Conservation (phyloP, 257 asterid genomes). For the Lavandula angustifolia region DNA sequence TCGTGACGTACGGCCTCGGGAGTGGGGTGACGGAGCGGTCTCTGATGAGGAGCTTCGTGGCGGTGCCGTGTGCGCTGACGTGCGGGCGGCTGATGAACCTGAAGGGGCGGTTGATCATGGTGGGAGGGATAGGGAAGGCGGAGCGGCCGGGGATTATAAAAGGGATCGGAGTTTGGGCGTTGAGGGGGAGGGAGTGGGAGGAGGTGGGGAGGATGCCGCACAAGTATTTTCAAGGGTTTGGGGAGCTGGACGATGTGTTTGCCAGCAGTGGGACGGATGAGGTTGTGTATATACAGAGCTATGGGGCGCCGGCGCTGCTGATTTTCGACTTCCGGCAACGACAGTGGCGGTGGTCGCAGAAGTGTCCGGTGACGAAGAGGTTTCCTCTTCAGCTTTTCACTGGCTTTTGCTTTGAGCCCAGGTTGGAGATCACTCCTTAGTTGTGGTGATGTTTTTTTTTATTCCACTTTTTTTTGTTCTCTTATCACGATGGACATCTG, state of each 20-base stretch:
- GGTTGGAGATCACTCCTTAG: slow-evolving; percentile 65
- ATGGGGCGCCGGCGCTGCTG: slow-evolving; percentile 72
- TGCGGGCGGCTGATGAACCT: slow-evolving; percentile 90
- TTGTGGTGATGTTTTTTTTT: neutral
- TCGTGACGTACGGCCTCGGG: slow-evolving; percentile 52
- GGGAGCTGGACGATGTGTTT: slow-evolving; percentile 90
- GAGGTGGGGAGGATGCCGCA: slow-evolving; percentile 83
- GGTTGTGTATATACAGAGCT: slow-evolving; percentile 80
- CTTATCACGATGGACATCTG: too few relatives aligned
- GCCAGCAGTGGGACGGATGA: slow-evolving; percentile 83
- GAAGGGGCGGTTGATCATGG: slow-evolving; percentile 70
- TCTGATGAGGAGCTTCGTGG: slow-evolving; percentile 57
- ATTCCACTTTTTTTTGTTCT: too few relatives aligned
- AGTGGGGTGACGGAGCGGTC: slow-evolving; percentile 33
- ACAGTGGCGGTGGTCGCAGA: slow-evolving; percentile 86
- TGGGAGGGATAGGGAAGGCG: slow-evolving; percentile 85
- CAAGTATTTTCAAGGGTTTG: slow-evolving; percentile 84
- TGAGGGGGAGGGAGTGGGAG: slow-evolving; percentile 71
- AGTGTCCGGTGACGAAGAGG: slow-evolving; percentile 69
- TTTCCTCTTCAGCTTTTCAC: slow-evolving; percentile 84
- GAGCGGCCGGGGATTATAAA: slow-evolving; percentile 80
- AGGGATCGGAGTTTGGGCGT: slow-evolving; percentile 87
- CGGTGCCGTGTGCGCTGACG: slow-evolving; percentile 80
- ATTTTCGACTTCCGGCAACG: slow-evolving; percentile 49
- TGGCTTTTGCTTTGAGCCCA: slow-evolving; percentile 89